Percentiles rank a stretch among this genome's conserved stretches.
Evolutionary conservation across 2,329 filamentous ascomycete genomes (phyloP).

Genomic region (Hymenoscyphus scutula): DNA sequence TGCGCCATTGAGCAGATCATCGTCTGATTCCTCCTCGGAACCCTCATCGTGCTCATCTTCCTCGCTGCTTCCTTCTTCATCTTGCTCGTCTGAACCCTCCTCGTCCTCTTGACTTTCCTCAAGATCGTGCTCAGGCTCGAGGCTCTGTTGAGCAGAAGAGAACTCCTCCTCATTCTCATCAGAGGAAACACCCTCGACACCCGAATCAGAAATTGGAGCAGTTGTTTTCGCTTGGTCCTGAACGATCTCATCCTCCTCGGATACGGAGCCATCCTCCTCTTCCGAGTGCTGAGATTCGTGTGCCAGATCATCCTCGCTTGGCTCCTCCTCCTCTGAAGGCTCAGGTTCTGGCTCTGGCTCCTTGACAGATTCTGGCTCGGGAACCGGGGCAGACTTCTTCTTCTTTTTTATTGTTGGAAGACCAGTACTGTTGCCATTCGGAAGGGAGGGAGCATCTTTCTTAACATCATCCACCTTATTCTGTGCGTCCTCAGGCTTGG

Average conservation of each 20-base stretch:
- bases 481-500: slow-evolving; percentile 3
- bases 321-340: background rate
- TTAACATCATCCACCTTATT: background rate
- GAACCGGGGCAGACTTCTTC: slow-evolving; percentile 19
- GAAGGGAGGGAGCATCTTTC: background rate
- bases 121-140: background rate
- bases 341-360: slow-evolving; percentile 11
- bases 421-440: background rate
- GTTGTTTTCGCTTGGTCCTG: background rate
- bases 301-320: background rate
- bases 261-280: slow-evolving; percentile 6
- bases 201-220: background rate
- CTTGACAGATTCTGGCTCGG: slow-evolving; percentile 20
- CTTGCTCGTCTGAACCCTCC: background rate
- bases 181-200: slow-evolving; percentile 3
- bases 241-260: slow-evolving; percentile 11
- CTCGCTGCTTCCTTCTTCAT: slow-evolving; percentile 2
- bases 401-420: slow-evolving; percentile 15
- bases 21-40: slow-evolving; percentile 17
- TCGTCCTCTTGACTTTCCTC: slow-evolving; percentile 9
- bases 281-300: slow-evolving; percentile 3
- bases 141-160: slow-evolving; percentile 4
- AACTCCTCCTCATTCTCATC: slow-evolving; percentile 12
- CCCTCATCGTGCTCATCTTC: slow-evolving; percentile 9
- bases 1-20: slow-evolving; percentile 12